Base-by-base conservation (phyloP, 1,284 basidiomycete species). In the Trichosporon faecale region DNA sequence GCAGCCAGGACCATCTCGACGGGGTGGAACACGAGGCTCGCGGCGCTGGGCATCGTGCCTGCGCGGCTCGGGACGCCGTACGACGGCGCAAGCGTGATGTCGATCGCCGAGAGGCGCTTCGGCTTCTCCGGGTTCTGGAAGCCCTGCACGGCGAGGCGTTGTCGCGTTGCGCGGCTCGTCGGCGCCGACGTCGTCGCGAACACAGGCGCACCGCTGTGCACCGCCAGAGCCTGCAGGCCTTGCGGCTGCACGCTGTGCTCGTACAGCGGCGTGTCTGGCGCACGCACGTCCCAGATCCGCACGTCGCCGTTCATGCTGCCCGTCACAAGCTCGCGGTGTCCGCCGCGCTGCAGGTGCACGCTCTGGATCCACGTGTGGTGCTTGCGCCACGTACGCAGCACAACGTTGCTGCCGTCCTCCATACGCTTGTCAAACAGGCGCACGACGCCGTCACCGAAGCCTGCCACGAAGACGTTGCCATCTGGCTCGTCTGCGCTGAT, bases 321-420 rank as follows among this genome's bases (percentile, higher is more conserved):
- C n/a, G 94, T 94, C 11, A 98, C 84, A 74, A 98, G 88, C 77
- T 96, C 93, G 18, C 88, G 87, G 23, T 87, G 85, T 7, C 88
- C 86, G 2, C 87, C 88, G 11, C 91, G 89, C 84, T 98, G 92
- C 86, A 95, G 91, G 74, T 91, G 89, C 37, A 95, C 91, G 74
- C 91, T 94, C 81, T 95, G 93, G 21, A 98, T 89, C 95, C 95
- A 98, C 9, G 91, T 89, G 37, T 88, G 86, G 83, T 99, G 96
- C 65, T 93, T 91, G 61, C 88, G 85, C 82, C 92, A 98, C 3
- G 89, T 88, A 64, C 91, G 86, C 55, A 82, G 66, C 5, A 96
- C 91, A 55, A 95, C 89, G n/a, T 91, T 89, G 69, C 93, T 89
- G 21, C 94, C 91, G 67, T 93, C 90, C 71, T 92, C 89, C 35